These are phyloP conservation scores for Aphanomyces invadans DNA, from an alignment of 352 stramenopile species.

Conservation along the genomic window DNA sequence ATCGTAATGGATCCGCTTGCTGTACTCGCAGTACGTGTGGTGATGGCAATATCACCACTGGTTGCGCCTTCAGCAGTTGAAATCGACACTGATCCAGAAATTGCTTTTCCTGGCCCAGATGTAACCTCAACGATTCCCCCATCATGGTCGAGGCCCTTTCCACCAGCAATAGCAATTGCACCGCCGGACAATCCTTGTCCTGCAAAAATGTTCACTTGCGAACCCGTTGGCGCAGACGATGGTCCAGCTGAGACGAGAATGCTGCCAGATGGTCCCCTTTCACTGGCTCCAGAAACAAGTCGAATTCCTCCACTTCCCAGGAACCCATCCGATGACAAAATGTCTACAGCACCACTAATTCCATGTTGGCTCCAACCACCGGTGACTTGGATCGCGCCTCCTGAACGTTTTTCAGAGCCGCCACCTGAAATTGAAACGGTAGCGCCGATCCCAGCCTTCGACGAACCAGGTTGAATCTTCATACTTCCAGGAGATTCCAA, in stretches of 20 bases:
- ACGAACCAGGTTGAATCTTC: neutral
- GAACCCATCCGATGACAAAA: neutral
- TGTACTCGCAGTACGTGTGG: neutral
- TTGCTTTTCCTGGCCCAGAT: no score
- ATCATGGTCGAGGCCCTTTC: no score
- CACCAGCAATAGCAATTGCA: no score
- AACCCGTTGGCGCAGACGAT: no score
- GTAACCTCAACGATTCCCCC: no score
- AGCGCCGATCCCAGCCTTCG: neutral
- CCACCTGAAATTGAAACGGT: neutral
- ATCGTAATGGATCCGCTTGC: constrained; percentile 29
- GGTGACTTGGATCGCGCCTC: neutral
- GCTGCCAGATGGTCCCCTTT: neutral
- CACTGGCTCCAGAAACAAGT: neutral
- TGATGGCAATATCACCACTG: neutral
- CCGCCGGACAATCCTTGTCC: no score
- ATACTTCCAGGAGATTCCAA: neutral
- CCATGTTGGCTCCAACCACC: neutral
- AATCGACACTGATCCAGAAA: no score
- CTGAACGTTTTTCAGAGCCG: neutral
- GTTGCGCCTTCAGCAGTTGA: no score
- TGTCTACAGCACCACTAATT: neutral
- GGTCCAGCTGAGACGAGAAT: neutral
- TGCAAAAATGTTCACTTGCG: no score
- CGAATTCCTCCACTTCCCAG: neutral